Base-by-base conservation (phyloP, 2,329 filamentous ascomycete species). In the Chrysoporthe deuterocubensis region DNA sequence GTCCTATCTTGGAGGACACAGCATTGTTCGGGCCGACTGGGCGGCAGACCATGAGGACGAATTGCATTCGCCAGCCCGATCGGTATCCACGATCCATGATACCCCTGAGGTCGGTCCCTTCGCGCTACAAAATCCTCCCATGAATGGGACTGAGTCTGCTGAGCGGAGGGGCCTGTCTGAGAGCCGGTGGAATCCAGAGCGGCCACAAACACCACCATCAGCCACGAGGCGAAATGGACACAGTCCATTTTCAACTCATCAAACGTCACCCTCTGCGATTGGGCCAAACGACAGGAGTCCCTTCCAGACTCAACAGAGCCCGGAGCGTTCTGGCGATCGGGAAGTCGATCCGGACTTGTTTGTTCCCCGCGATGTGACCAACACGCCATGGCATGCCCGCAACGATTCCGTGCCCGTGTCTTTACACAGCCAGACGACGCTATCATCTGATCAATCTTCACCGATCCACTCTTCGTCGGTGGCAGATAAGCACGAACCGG, bases 381-480 rank as follows among this genome's bases (percentile, higher is more conserved):
- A 79, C 64, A 62, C 74, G 0, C 66, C 76, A 0, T 80, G 76
- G 77, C 73, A 75, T 56, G 72, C 69, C 3, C 73, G 75, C 14
- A 72, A 71, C 21, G 75, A 75, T 32, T 78, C 76, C 21, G 75
- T 76, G 1, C 78, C 79, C 0, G 73, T 74, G 57, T 81, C 79
- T 1, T 56, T 76, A 21, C 74, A 72, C 57, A 81, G 78, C 72
- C 75, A 76, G 50, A 77, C 74, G 34, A 80, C 78, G 1, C 60
- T 79, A 2, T 78, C 78, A 13, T 78, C 79, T 0, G 69, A 74
- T 0, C 74, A 76, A 0, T 74, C 75, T 0, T 79, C 78, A 3
- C 78, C 77, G 1, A 66, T 73, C 7, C 75, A 74, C 64, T 72
- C 73, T 1, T 67, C 73, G 1, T 63, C 73, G 37, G 69, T 71